phyloP scores from a whole-genome alignment of 2,329 filamentous ascomycete species.

The Pestalotiopsis sp. region DNA sequence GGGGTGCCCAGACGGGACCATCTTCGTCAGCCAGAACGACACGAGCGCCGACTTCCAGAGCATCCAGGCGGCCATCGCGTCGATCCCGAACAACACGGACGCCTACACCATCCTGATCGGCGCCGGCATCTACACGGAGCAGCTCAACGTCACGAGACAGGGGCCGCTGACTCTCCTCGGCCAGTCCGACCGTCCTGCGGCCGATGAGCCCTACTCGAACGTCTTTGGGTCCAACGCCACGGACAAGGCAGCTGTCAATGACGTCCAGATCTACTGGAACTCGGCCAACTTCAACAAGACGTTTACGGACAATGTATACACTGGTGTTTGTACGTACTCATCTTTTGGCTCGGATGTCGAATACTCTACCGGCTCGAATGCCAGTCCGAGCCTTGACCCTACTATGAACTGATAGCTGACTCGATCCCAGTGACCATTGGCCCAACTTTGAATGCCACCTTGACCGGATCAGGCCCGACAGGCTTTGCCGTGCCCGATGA shows the following conservation, averaged over 20 bases:
- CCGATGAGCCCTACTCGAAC: conserved; percentile 33
- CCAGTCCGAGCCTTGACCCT: conserved; percentile 57
- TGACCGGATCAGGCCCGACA: conserved; percentile 64
- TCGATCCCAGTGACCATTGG: conserved; percentile 55
- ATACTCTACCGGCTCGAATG: no score
- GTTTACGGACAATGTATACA: conserved; percentile 10
- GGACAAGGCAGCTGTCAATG: conserved; percentile 49
- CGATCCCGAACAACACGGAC: conserved; percentile 41
- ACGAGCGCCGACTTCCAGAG: conserved; percentile 37
- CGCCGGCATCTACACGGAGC: conserved; percentile 63
- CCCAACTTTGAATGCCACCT: conserved; percentile 63
- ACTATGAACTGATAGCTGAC: background rate
- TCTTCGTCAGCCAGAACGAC: conserved; percentile 41
- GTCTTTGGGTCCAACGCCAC: conserved; percentile 7
- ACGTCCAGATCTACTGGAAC: conserved; percentile 18
- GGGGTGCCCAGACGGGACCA: conserved; percentile 41
- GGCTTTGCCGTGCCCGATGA: conserved; percentile 61
- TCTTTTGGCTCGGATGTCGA: background rate
- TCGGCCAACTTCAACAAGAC: conserved; percentile 9
- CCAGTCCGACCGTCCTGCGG: conserved; percentile 45
- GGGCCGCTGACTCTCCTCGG: conserved; percentile 65
- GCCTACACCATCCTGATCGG: conserved; percentile 62
- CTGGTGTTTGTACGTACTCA: conserved; percentile 2
- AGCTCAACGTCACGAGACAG: conserved; percentile 65
- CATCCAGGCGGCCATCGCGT: conserved; percentile 45